phyloP scores from a whole-genome alignment of 148 eudicot species.

The Vaccinium myrtillus region DNA sequence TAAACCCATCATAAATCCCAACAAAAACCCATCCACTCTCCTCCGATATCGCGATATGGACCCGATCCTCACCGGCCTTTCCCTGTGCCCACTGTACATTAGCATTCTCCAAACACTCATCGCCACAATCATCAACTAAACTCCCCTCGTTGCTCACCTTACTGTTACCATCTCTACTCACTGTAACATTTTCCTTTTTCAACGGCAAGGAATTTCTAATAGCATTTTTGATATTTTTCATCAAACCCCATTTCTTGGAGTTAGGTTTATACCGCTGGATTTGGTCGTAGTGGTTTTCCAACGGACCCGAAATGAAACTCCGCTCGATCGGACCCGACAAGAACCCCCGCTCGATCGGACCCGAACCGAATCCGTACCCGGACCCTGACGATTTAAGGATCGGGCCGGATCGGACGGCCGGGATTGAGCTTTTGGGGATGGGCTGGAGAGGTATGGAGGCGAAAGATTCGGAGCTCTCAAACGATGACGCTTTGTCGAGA shows the following conservation, averaged over 20 bases:
- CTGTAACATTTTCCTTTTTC: neutral
- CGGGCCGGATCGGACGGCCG: slow-evolving; percentile 48
- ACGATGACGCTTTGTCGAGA: slow-evolving; percentile 46
- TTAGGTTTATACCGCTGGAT: slow-evolving; percentile 31
- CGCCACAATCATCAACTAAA: slow-evolving; percentile 26
- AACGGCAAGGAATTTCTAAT: slow-evolving; percentile 26
- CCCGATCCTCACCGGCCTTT: slow-evolving; percentile 71
- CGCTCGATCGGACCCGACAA: slow-evolving; percentile 68
- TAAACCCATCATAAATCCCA: slow-evolving; percentile 74
- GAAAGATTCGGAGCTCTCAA: slow-evolving; percentile 54
- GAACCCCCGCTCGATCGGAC: slow-evolving; percentile 53
- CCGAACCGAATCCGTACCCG: slow-evolving; percentile 28
- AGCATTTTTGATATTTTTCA: slow-evolving; percentile 46
- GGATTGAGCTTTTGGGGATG: slow-evolving; percentile 34
- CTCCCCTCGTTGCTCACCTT: slow-evolving; percentile 40
- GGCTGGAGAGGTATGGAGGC: slow-evolving; percentile 65
- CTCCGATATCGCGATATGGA: slow-evolving; percentile 59
- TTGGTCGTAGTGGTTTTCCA: slow-evolving; percentile 41
- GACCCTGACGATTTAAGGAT: slow-evolving; percentile 23
- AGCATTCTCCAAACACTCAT: slow-evolving; percentile 24
- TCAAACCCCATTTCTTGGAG: slow-evolving; percentile 47
- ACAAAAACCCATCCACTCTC: slow-evolving; percentile 74
- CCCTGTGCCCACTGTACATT: slow-evolving; percentile 77
- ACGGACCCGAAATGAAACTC: slow-evolving; percentile 49
- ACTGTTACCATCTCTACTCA: slow-evolving; percentile 6